Conservation (phyloP, 495 filamentous ascomycete species). For the Filosporella fistucella region DNA sequence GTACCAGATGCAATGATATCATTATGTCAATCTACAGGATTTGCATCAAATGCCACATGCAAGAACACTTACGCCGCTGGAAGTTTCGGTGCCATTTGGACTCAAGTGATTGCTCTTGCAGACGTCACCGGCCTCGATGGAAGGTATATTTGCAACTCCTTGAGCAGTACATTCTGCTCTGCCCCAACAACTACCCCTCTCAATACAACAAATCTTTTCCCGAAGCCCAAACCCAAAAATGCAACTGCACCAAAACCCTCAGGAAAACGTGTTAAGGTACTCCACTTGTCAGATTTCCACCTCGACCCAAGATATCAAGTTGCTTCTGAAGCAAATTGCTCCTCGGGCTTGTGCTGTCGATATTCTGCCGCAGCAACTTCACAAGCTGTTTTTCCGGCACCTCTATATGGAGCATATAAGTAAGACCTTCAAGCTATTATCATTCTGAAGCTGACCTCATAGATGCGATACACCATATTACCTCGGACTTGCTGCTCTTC, state of each 20-base stretch:
- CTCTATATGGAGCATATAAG: constrained; percentile 47
- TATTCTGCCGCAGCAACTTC: constrained; percentile 32
- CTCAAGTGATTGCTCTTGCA: constrained; percentile 50
- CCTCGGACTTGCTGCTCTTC: constrained; percentile 49
- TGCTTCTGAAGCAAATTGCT: constrained; percentile 52
- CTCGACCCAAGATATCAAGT: constrained; percentile 53
- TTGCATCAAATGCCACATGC: constrained; percentile 39
- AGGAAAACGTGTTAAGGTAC: constrained; percentile 51
- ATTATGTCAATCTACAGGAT: constrained; percentile 41
- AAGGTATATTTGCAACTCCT: constrained; percentile 50
- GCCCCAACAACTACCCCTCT: constrained; percentile 38
- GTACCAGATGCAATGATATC: constrained; percentile 46
- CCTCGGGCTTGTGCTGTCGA: constrained; percentile 48
- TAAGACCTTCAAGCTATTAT: constrained; percentile 18
- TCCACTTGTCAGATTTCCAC: constrained; percentile 58
- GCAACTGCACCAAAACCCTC: constrained; percentile 36
- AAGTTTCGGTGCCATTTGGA: constrained; percentile 50
- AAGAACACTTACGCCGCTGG: constrained; percentile 37
- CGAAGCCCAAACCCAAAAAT: constrained; percentile 50
- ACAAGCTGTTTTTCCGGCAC: constrained; percentile 37
- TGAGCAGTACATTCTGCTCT: constrained; percentile 42
- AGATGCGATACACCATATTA: constrained; percentile 54
- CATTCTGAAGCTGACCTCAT: background rate
- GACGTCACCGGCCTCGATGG: constrained; percentile 53
- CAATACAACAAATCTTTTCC: constrained; percentile 41